phyloP scores from a whole-genome alignment of 202 grass and related monocot genomes.

The Zoysia matrella region DNA sequence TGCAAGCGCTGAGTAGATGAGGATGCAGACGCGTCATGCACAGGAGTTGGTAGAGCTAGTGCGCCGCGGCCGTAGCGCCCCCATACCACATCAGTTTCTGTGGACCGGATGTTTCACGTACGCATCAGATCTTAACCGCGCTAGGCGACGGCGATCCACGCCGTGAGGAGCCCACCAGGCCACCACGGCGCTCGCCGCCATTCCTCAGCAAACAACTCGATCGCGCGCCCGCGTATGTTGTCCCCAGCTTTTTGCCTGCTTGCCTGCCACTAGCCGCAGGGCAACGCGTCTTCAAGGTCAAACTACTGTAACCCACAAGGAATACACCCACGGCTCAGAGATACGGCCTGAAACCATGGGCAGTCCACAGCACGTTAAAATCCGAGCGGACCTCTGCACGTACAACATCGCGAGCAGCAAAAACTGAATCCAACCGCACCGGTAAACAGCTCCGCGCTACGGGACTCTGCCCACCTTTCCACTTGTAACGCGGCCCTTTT shows the following conservation, averaged over 20 bases:
- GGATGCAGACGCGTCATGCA: not conserved
- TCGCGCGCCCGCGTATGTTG: too few species aligned
- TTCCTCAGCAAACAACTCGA: not conserved
- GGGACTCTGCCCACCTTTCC: conserved; percentile 32
- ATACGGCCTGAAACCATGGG: not conserved
- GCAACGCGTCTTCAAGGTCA: too few species aligned
- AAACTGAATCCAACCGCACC: conserved; percentile 39
- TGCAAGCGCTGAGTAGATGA: conserved; percentile 12
- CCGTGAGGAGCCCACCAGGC: not conserved
- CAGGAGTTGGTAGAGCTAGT: not conserved
- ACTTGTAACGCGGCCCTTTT: conserved; percentile 19
- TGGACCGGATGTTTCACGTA: not conserved
- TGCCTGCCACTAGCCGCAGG: too few species aligned
- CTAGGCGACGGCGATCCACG: not conserved
- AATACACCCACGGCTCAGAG: not conserved
- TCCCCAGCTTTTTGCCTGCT: too few species aligned
- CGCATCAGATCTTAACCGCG: not conserved
- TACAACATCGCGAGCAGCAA: not conserved
- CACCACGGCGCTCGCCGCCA: conserved; percentile 28
- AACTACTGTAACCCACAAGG: too few species aligned
- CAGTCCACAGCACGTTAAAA: not conserved
- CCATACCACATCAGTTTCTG: conserved; percentile 23
- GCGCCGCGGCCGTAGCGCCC: not conserved
- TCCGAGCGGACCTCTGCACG: not conserved
- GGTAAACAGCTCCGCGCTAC: conserved; percentile 5